Conservation (phyloP, 139 green algal species). For the Chlamydomonas asymmetrica region DNA sequence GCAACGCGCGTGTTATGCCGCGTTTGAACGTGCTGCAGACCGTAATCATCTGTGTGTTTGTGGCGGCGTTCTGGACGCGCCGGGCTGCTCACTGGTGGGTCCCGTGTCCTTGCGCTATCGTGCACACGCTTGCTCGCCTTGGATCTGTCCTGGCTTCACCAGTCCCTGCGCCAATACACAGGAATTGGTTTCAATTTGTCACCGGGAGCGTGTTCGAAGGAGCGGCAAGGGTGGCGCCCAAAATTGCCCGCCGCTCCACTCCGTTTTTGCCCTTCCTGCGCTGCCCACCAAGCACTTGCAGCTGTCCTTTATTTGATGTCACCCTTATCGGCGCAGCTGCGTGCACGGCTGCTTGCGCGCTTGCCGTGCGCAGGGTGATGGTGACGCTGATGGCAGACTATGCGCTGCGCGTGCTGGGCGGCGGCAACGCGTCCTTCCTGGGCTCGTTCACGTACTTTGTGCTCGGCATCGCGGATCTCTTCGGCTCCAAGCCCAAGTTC, state of each 20-base stretch:
- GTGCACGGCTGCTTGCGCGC: not conserved
- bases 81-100: not conserved
- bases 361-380: not conserved
- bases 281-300: not conserved
- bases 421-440: constrained; percentile 39
- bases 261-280: not conserved
- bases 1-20: not conserved
- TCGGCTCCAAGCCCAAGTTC: constrained; percentile 34
- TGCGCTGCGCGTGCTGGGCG: constrained; percentile 32
- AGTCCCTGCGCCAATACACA: too few species aligned
- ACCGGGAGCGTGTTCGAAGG: not conserved
- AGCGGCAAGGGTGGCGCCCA: not conserved
- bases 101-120: too few species aligned
- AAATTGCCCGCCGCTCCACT: not conserved
- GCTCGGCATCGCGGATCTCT: constrained; percentile 30
- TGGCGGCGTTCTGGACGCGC: not conserved
- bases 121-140: too few species aligned
- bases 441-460: constrained; percentile 33
- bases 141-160: too few species aligned
- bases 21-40: not conserved
- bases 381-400: constrained; percentile 12
- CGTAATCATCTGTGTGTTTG: not conserved
- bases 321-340: constrained; percentile 24
- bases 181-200: too few species aligned
- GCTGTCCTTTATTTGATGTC: constrained; percentile 29